phyloP scores from a whole-genome alignment of 306 rosid genomes.

The Elaeagnus macrophylla region DNA sequence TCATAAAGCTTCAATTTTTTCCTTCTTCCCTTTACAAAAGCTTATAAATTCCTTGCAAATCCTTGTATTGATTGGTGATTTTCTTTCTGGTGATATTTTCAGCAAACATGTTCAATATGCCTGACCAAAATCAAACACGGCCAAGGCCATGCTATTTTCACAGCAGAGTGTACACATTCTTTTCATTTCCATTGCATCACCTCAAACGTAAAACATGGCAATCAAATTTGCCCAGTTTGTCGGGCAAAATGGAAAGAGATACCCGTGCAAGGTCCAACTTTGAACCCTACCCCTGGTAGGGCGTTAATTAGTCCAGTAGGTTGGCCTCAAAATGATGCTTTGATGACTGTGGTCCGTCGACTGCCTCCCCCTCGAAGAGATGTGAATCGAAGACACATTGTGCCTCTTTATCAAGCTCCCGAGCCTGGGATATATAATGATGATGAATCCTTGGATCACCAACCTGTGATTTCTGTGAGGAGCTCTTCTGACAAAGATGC shows the following conservation, averaged over 20 bases:
- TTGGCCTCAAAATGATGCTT: conserved; percentile 73
- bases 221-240: conserved; percentile 91
- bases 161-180: conserved; percentile 92
- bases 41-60: too few species aligned
- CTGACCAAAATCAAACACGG: conserved; percentile 84
- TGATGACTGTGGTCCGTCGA: conserved; percentile 74
- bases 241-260: conserved; percentile 95
- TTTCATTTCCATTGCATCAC: conserved; percentile 93
- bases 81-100: conserved; percentile 20
- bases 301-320: conserved; percentile 47
- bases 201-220: conserved; percentile 82
- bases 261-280: conserved; percentile 56
- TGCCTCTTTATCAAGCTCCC: conserved; percentile 66
- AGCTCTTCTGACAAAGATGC: conserved; percentile 21
- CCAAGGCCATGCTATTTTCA: conserved; percentile 86
- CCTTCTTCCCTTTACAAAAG: not conserved
- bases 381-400: conserved; percentile 53
- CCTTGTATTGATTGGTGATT: not conserved
- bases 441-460: conserved; percentile 68
- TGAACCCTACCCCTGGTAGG: conserved; percentile 47
- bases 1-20: not conserved
- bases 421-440: conserved; percentile 81
- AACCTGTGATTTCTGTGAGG: conserved; percentile 33
- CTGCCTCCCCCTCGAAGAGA: conserved; percentile 68
- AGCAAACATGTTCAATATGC: conserved; percentile 91